A percentile compares a stretch with the other conserved stretches of the same genome.
Conservation (phyloP, 768 basidiomycete species). For the Udeniomyces megalosporus region DNA sequence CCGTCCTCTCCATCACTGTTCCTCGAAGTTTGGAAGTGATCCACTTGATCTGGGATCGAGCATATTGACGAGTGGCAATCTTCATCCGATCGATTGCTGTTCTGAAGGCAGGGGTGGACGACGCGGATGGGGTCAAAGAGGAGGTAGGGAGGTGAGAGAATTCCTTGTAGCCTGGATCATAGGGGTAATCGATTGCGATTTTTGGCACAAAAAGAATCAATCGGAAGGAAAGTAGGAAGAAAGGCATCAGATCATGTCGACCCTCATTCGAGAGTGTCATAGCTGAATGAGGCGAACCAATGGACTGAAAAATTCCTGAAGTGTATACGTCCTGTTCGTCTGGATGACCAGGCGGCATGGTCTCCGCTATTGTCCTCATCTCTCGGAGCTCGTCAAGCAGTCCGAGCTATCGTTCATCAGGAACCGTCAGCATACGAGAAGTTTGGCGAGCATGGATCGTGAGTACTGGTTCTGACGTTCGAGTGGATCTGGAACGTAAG, state of each 20-base stretch:
- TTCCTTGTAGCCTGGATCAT: slow-evolving; percentile 66
- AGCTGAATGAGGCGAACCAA: slow-evolving; percentile 42
- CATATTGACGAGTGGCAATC: slow-evolving; percentile 71
- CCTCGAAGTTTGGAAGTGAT: slow-evolving; percentile 57
- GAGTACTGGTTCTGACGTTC: not conserved
- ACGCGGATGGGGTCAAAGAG: slow-evolving; percentile 12
- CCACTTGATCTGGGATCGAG: slow-evolving; percentile 82
- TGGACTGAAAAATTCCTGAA: slow-evolving; percentile 81
- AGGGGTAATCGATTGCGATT: too few species aligned
- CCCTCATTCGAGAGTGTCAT: too few species aligned
- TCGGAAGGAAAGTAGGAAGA: not conserved
- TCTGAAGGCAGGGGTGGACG: slow-evolving; percentile 31
- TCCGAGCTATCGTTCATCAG: slow-evolving; percentile 39
- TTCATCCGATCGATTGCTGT: slow-evolving; percentile 66
- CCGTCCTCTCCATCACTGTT: slow-evolving; percentile 1
- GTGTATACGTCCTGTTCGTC: slow-evolving; percentile 43
- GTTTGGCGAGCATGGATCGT: not conserved
- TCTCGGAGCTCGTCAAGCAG: slow-evolving; percentile 60
- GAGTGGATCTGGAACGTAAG: not conserved
- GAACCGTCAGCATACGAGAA: not conserved
- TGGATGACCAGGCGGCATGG: not conserved
- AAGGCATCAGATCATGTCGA: too few species aligned
- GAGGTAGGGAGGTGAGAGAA: slow-evolving; percentile 48
- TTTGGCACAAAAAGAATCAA: not conserved
- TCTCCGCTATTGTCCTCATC: slow-evolving; percentile 30